Conservation (phyloP, 2,329 filamentous ascomycete species). For the Calonectria naviculata region DNA sequence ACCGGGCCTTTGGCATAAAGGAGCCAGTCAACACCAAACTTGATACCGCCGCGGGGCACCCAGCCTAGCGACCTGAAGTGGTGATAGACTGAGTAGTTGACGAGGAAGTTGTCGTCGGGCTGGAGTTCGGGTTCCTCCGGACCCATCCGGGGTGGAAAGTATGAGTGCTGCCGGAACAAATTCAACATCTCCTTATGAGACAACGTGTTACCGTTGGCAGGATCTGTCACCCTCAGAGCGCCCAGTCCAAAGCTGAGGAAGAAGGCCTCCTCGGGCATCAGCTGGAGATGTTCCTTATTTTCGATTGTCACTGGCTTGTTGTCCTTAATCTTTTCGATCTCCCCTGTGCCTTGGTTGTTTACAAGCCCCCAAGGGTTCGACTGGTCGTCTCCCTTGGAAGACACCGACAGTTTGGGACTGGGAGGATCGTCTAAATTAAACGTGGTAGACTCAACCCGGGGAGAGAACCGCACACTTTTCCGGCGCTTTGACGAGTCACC, state of each 20-base stretch:
- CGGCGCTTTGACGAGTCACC: conserved; percentile 50
- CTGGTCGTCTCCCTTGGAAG: conserved; percentile 18
- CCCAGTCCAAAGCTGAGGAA: conserved; percentile 88
- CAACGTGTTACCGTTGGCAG: conserved; percentile 56
- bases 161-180: conserved; percentile 76
- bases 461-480: conserved; percentile 79
- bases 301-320: conserved; percentile 40
- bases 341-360: background rate
- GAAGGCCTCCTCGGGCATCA: conserved; percentile 91
- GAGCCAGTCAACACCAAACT: conserved; percentile 96
- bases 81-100: conserved; percentile 92
- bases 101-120: conserved; percentile 85
- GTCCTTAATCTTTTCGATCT: background rate
- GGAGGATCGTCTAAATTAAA: conserved; percentile 65
- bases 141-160: conserved; percentile 68
- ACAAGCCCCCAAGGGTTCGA: background rate
- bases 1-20: conserved; percentile 93
- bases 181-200: conserved; percentile 68
- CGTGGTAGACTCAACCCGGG: conserved; percentile 73
- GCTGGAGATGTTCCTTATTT: conserved; percentile 86
- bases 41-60: conserved; percentile 92
- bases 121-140: conserved; percentile 57
- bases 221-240: conserved; percentile 71
- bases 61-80: conserved; percentile 96
- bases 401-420: conserved; percentile 50